phyloP scores from a whole-genome alignment of 2,329 filamentous ascomycete genomes.

The Colletotrichum liaoningense region DNA sequence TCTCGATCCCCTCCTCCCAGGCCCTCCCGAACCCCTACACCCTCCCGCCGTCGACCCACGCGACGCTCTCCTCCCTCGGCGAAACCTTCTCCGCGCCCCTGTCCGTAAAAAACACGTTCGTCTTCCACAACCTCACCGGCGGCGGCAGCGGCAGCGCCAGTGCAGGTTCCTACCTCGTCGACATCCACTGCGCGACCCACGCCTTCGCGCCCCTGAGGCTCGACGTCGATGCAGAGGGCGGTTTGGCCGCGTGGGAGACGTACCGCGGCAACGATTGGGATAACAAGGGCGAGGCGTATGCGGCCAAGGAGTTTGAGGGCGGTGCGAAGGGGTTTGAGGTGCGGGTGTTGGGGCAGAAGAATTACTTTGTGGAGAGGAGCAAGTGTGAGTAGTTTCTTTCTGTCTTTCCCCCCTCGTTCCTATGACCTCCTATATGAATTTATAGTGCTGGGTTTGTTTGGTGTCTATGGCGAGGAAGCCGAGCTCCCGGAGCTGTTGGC shows the following conservation, averaged over 20 bases:
- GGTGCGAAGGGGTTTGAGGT: slow-evolving; percentile 66
- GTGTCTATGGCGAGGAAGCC: background rate
- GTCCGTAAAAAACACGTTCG: slow-evolving; percentile 76
- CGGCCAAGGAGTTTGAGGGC: slow-evolving; percentile 28
- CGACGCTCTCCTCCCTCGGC: slow-evolving; percentile 62
- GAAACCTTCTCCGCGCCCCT: slow-evolving; percentile 67
- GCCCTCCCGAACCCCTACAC: slow-evolving; percentile 59
- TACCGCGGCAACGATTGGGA: slow-evolving; percentile 91
- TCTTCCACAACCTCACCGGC: slow-evolving; percentile 76
- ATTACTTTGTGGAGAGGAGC: slow-evolving; percentile 80
- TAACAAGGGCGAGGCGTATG: slow-evolving; percentile 78
- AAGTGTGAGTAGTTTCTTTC: slow-evolving; percentile 70
- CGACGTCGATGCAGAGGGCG: slow-evolving; percentile 67
- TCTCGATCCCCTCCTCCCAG: slow-evolving; percentile 54
- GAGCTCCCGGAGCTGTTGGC: background rate
- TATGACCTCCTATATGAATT: background rate
- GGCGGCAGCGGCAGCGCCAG: slow-evolving; percentile 52
- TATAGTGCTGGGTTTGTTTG: too few species aligned
- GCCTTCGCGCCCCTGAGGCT: slow-evolving; percentile 84
- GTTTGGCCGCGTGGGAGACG: slow-evolving; percentile 81
- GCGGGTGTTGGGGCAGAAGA: slow-evolving; percentile 71
- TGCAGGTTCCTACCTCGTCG: slow-evolving; percentile 77
- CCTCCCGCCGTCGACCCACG: slow-evolving; percentile 75
- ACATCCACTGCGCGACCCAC: slow-evolving; percentile 80
- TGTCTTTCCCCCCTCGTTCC: background rate